These are phyloP conservation scores for Bondarzewia mesenterica DNA, from an alignment of 1,284 basidiomycete species.

Conservation along the genomic window DNA sequence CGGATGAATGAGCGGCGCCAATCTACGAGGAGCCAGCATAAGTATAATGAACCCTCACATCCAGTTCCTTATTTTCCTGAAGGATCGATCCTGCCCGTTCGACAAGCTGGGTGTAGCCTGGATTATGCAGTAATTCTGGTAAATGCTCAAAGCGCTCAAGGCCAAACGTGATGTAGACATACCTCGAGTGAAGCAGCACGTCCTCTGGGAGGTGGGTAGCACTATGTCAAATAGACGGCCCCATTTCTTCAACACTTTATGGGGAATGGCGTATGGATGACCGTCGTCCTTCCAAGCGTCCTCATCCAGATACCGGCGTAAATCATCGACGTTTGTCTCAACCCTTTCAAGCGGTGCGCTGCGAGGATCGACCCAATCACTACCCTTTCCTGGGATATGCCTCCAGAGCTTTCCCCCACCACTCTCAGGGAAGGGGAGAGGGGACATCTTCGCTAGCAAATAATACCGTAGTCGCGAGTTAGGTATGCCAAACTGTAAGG, in stretches of 20 bases:
- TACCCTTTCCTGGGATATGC: conserved; percentile 40
- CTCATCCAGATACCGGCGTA: conserved; percentile 47
- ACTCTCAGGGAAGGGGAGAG: conserved; percentile 25
- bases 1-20: background rate
- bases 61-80: conserved; percentile 56
- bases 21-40: conserved; percentile 1
- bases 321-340: conserved; percentile 15
- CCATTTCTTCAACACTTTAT: conserved; percentile 64
- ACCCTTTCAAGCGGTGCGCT: conserved; percentile 1
- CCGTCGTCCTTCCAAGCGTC: conserved; percentile 2
- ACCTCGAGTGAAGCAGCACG: conserved; percentile 78
- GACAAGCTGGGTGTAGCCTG: conserved; percentile 69
- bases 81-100: conserved; percentile 70
- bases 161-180: background rate
- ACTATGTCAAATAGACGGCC: conserved; percentile 73
- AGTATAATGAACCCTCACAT: conserved; percentile 35
- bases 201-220: conserved; percentile 47
- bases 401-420: conserved; percentile 24
- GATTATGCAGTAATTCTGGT: background rate
- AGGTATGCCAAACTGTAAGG: conserved; percentile 68
- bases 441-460: conserved; percentile 50
- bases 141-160: background rate
- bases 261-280: conserved; percentile 37
- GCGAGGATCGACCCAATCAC: conserved; percentile 32
- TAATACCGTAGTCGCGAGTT: conserved; percentile 76